Conservation (phyloP, 768 basidiomycete species). For the button mushroom (Agaricus bisporus) region DNA sequence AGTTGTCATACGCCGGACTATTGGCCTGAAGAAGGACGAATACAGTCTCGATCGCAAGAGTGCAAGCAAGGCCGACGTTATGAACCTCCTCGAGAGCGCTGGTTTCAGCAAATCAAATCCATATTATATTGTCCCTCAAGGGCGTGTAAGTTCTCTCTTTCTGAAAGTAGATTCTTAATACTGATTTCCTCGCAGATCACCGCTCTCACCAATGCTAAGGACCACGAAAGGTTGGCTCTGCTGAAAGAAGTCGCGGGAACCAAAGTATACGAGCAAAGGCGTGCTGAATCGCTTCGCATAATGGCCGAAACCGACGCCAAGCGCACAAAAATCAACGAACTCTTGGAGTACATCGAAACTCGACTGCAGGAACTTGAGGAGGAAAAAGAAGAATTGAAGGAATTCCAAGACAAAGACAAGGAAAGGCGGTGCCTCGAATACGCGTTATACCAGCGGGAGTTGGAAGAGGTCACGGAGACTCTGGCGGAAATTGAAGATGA, state of each 20-base stretch:
- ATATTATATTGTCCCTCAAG: slow-evolving; percentile 99
- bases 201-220: slow-evolving; percentile 93
- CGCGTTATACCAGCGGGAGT: slow-evolving; percentile 84
- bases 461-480: slow-evolving; percentile 82
- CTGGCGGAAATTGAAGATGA: slow-evolving; percentile 86
- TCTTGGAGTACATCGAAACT: slow-evolving; percentile 87
- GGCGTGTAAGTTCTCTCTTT: slow-evolving; percentile 55
- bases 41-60: slow-evolving; percentile 96
- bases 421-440: slow-evolving; percentile 93
- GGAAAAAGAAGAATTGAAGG: slow-evolving; percentile 96
- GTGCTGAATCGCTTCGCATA: slow-evolving; percentile 88
- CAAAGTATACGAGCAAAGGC: slow-evolving; percentile 94
- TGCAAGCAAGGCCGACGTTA: slow-evolving; percentile 92
- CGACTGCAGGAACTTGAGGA: slow-evolving; percentile 90
- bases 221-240: slow-evolving; percentile 87
- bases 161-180: neutral
- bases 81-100: slow-evolving; percentile 94
- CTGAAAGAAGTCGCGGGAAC: slow-evolving; percentile 98
- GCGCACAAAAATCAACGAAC: slow-evolving; percentile 83
- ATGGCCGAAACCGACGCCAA: slow-evolving; percentile 97
- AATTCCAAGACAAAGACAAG: slow-evolving; percentile 94
- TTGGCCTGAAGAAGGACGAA: slow-evolving; percentile 98
- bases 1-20: slow-evolving; percentile 85
- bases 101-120: slow-evolving; percentile 99
- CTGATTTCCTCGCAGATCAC: slow-evolving; percentile 61